Base-by-base conservation (phyloP, 176 grass and related monocot species). In the Eragrostis nindensis region DNA sequence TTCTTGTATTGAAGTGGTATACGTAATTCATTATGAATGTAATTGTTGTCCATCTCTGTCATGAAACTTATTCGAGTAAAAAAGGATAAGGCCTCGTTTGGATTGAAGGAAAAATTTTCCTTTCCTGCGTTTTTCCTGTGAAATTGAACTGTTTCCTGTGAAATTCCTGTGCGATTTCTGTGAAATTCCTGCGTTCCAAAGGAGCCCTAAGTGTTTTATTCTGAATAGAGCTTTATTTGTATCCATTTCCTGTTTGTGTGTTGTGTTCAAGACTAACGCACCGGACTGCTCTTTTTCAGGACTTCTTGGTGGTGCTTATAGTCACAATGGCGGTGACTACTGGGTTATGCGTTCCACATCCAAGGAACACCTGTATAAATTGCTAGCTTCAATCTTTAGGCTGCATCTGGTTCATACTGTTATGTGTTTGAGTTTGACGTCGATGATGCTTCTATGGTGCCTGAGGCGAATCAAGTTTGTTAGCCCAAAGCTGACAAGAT, bases 301-400 rank as follows among this genome's bases (percentile, higher is more conserved):
- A 59, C 40, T 64, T 29, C 1, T 36, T 16, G 21, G 27, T 15
- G 18, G 18, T 66, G 59, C 36, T 30, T 65, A 41, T 78, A n/a
- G 69, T 27, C 81, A 62, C 53, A 36, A 36, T 36, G 32, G 32
- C 32, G 32, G 32, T 36, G 32, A 36, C 32, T 36, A 36, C 4
- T 36, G 32, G 1, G 32, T 36, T 36, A 36, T 36, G 32, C 4
- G 32, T 36, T 36, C 32, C 32, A 36, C 4, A 22, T 48, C 39
- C n/a, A 80, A 85, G 77, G 77, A 84, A 49, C 38, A 45, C 32
- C 21, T 36, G 45, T 76, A 85, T 71, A 81, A 82, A 81, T 70
- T 73, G 78, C 38, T 85, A 66, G 64, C 83, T 81, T 70, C 42
- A 77, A 17, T 77, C 24, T 53, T 15, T 80, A 57, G 87, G 71